phyloP scores from a whole-genome alignment of 768 basidiomycete species.

The Lentinula aciculospora region DNA sequence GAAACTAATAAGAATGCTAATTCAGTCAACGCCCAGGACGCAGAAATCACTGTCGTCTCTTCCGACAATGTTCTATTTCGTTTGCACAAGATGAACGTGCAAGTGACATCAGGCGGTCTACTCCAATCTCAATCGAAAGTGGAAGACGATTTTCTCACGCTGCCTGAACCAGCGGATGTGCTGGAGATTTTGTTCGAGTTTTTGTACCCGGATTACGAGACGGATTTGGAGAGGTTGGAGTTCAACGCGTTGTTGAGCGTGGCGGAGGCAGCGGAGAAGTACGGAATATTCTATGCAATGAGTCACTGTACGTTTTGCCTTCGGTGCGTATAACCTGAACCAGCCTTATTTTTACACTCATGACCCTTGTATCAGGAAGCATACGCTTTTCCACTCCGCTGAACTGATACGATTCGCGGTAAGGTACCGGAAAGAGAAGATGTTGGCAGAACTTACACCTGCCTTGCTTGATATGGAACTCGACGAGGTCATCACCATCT shows the following conservation, averaged over 20 bases:
- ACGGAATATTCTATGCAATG: constrained; percentile 2
- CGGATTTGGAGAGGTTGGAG: not conserved
- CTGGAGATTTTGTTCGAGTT: constrained; percentile 2
- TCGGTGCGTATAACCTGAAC: not conserved
- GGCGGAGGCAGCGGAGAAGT: constrained; percentile 4
- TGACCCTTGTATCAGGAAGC: not conserved
- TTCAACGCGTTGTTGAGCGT: not conserved
- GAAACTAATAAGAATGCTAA: not conserved
- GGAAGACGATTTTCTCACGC: not conserved
- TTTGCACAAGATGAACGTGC: constrained; percentile 1
- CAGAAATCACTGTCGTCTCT: constrained; percentile 2
- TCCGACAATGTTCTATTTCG: constrained; percentile 1
- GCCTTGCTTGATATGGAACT: constrained; percentile 1
- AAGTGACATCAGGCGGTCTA: not conserved
- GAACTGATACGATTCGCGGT: constrained; percentile 1
- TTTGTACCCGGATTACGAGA: constrained; percentile 4
- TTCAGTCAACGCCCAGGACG: not conserved
- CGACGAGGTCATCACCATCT: not conserved
- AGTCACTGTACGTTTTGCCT: constrained; percentile 1
- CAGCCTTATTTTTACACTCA: not conserved
- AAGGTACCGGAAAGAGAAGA: not conserved
- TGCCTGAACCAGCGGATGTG: not conserved
- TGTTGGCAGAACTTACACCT: not conserved
- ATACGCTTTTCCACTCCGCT: not conserved
- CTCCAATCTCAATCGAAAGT: not conserved